Conservation (phyloP, 345 rosid species). For the Citropsis articulata region DNA sequence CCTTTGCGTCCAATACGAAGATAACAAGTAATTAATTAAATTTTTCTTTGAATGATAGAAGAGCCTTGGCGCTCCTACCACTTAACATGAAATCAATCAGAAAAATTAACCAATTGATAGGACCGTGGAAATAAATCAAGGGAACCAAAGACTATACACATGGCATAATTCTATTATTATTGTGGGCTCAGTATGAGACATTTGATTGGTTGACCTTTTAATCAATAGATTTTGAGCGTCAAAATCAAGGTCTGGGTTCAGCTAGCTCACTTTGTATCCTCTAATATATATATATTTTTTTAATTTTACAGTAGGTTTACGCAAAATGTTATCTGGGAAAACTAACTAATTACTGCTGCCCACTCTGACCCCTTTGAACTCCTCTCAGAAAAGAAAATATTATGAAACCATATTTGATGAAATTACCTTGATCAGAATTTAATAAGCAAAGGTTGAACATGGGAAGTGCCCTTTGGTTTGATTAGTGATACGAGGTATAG, state of each 20-base stretch:
- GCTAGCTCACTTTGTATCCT: neutral
- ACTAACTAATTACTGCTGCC: neutral
- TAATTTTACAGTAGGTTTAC: neutral
- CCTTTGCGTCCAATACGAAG: neutral
- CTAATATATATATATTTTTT: neutral
- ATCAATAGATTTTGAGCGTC: conserved; percentile 1
- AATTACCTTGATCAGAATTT: too few relatives aligned
- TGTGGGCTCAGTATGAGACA: neutral
- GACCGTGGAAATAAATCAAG: neutral
- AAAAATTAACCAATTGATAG: neutral
- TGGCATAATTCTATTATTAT: neutral
- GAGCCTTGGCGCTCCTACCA: neutral
- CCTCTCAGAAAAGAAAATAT: too few relatives aligned
- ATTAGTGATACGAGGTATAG: neutral
- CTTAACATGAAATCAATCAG: neutral
- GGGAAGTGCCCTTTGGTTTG: neutral
- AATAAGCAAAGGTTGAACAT: neutral
- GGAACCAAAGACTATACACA: neutral
- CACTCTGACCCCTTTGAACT: neutral
- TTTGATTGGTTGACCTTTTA: conserved; percentile 3
- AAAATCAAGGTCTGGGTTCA: neutral
- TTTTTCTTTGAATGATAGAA: neutral
- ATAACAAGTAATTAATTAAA: neutral
- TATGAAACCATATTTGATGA: neutral
- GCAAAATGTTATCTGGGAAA: neutral